Conservation (phyloP, 352 stramenopile genomes). For the Phytopythium boreale region DNA sequence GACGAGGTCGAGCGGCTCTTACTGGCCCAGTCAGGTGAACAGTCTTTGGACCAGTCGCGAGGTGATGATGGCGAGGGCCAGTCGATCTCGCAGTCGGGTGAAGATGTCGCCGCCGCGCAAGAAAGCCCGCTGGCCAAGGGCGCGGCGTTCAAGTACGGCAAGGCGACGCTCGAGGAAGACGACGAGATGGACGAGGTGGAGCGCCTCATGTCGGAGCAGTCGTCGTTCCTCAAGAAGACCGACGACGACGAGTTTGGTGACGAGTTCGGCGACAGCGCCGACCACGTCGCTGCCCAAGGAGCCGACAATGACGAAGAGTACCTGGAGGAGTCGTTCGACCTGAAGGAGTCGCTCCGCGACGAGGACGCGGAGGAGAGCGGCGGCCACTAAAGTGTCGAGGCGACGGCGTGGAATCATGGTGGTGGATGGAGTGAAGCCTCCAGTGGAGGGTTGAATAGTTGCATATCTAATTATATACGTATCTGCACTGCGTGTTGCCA, state of each 20-base stretch:
- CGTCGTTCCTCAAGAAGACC: conserved; percentile 23
- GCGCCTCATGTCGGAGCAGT: conserved; percentile 22
- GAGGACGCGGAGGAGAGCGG: conserved; percentile 19
- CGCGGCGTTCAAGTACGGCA: conserved; percentile 20
- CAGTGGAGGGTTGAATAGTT: background rate
- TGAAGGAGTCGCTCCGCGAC: conserved; percentile 71
- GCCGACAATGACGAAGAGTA: conserved; percentile 46
- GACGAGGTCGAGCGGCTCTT: conserved; percentile 14
- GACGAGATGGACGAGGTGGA: conserved; percentile 25
- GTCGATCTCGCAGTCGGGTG: background rate
- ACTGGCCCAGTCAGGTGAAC: conserved; percentile 13
- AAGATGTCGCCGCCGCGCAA: conserved; percentile 17
- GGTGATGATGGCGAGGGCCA: too few relatives aligned
- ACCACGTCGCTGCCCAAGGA: conserved; percentile 9
- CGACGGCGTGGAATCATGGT: too few relatives aligned
- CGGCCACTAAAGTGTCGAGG: background rate
- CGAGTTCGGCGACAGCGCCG: conserved; percentile 15
- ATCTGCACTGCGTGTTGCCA: background rate
- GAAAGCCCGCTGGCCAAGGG: conserved; percentile 8
- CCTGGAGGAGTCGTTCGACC: conserved; percentile 69
- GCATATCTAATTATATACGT: conserved; percentile 4
- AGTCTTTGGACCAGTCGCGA: conserved; percentile 13
- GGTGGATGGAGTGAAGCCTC: background rate
- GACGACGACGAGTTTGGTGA: conserved; percentile 12
- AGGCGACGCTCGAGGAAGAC: conserved; percentile 12